Percentiles rank a stretch among this genome's conserved stretches.
These are phyloP conservation scores for Chlorella sorokiniana DNA, from an alignment of 139 green algal genomes.

Conservation along the genomic window DNA sequence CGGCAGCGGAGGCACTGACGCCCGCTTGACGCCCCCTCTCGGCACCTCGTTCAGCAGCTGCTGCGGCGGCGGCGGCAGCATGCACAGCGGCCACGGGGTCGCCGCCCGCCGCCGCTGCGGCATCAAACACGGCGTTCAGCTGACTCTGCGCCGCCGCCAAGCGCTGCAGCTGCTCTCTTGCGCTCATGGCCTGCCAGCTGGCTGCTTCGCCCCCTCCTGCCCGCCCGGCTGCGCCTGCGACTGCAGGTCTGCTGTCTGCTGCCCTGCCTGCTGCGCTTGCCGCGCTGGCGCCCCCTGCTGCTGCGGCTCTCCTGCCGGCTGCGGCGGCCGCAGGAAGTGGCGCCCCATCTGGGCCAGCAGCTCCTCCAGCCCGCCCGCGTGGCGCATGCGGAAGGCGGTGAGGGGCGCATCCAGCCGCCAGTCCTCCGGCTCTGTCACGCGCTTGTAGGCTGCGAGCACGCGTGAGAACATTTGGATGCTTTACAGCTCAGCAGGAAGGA, in stretches of 20 bases:
- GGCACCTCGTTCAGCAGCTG: not conserved
- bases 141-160: no score
- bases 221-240: not conserved
- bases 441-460: constrained; percentile 15
- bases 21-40: not conserved
- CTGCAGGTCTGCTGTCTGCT: not conserved
- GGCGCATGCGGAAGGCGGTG: constrained; percentile 64
- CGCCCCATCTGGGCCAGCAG: constrained; percentile 60
- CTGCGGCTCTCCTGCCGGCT: not conserved
- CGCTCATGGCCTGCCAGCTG: not conserved
- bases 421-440: constrained; percentile 45
- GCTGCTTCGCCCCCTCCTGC: not conserved
- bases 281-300: not conserved
- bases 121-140: no score
- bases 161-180: no score
- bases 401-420: constrained; percentile 50
- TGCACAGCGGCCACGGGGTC: not conserved
- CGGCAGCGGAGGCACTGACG: not conserved
- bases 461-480: not conserved
- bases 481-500: not conserved
- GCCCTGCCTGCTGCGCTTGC: not conserved
- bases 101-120: not conserved
- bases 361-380: constrained; percentile 66
- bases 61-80: not conserved
- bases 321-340: constrained; percentile 54